These are phyloP conservation scores for Beauveria pseudobassiana DNA, from an alignment of 2,329 filamentous ascomycete species.

Conservation along the genomic window DNA sequence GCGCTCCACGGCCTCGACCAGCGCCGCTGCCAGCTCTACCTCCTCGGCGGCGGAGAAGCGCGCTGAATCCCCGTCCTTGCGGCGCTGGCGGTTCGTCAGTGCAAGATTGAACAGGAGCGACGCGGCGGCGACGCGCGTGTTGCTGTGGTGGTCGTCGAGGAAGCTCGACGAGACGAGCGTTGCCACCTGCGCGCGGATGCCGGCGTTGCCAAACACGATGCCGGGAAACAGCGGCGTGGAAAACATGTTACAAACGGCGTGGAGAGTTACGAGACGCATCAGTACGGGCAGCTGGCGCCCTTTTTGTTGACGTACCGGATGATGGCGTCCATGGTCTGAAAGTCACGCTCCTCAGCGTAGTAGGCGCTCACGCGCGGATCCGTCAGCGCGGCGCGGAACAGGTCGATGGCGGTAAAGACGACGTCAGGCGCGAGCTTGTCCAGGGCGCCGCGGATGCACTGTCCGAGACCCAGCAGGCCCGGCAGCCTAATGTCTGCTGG, in stretches of 20 bases:
- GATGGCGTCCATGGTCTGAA: constrained; percentile 56
- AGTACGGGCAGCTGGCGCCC: constrained; percentile 58
- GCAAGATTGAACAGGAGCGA: constrained; percentile 80
- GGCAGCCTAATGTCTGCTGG: constrained; percentile 60
- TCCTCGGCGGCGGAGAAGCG: constrained; percentile 61
- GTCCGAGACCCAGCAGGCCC: constrained; percentile 57
- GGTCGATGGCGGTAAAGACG: constrained; percentile 77
- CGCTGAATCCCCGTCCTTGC: constrained; percentile 50
- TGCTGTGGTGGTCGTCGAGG: constrained; percentile 66
- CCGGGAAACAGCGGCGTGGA: constrained; percentile 63
- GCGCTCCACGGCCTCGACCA: constrained; percentile 63
- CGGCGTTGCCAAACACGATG: constrained; percentile 46
- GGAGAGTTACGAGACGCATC: constrained; percentile 73
- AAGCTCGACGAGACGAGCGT: constrained; percentile 69
- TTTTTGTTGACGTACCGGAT: constrained; percentile 51
- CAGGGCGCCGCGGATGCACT: constrained; percentile 50
- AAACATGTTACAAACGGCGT: constrained; percentile 81
- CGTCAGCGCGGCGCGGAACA: constrained; percentile 68
- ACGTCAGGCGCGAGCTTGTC: constrained; percentile 51
- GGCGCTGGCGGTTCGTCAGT: constrained; percentile 58
- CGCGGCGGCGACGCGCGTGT: constrained; percentile 72
- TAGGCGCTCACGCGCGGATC: constrained; percentile 75
- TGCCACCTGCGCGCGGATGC: constrained; percentile 52
- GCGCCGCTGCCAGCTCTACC: constrained; percentile 72
- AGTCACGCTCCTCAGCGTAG: constrained; percentile 67